These are phyloP conservation scores for Penicillium dipodomyicola DNA, from an alignment of 495 filamentous ascomycete genomes.

Conservation along the genomic window DNA sequence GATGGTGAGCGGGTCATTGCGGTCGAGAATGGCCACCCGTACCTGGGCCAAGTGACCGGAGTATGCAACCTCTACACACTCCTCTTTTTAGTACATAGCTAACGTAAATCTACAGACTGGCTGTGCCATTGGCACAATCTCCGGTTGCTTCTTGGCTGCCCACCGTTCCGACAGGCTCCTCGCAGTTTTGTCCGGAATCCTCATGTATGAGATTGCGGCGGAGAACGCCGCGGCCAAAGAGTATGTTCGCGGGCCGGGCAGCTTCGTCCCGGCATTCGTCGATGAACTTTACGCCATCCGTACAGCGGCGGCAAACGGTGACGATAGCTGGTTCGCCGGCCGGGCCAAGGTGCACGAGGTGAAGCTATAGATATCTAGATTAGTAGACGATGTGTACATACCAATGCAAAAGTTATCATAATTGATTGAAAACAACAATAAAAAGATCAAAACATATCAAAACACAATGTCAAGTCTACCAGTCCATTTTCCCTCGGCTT, in stretches of 20 bases:
- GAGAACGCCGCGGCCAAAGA: slow-evolving; percentile 61
- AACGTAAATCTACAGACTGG: slow-evolving; percentile 53
- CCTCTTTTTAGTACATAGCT: not conserved
- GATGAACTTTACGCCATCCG: slow-evolving; percentile 64
- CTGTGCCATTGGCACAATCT: slow-evolving; percentile 78
- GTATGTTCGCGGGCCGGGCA: slow-evolving; percentile 76
- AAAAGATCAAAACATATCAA: too few species aligned
- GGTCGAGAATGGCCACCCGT: slow-evolving; percentile 73
- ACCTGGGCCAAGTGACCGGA: slow-evolving; percentile 79
- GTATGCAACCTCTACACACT: slow-evolving; percentile 27
- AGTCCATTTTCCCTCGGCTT: slow-evolving; percentile 20
- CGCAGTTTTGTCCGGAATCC: slow-evolving; percentile 65
- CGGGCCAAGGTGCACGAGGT: slow-evolving; percentile 54
- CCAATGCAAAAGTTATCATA: not conserved
- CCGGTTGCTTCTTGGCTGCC: slow-evolving; percentile 69
- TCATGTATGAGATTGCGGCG: slow-evolving; percentile 84
- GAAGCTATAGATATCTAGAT: slow-evolving; percentile 25
- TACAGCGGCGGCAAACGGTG: slow-evolving; percentile 43
- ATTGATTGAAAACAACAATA: not conserved
- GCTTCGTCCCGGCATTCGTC: slow-evolving; percentile 83
- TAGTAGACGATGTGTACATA: slow-evolving; percentile 12
- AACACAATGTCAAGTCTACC: not conserved
- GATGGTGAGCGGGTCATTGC: slow-evolving; percentile 66
- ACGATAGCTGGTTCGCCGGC: slow-evolving; percentile 52
- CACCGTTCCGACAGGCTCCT: slow-evolving; percentile 60